Conservation (phyloP, 1,284 basidiomycete genomes). For the Boletus mariae region DNA sequence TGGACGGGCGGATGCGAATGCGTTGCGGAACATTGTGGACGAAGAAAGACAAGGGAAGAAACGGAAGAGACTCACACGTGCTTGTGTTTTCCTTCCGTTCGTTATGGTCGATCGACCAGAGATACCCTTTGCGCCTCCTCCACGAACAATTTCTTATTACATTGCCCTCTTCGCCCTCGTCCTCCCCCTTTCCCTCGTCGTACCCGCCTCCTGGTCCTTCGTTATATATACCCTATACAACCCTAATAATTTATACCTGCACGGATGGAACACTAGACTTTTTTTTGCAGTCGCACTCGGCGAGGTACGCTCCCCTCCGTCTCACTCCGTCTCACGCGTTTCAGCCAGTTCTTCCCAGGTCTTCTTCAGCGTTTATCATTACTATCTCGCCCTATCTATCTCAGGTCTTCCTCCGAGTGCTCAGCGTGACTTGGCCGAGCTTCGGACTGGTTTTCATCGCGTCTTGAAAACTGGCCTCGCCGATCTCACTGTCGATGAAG, state of each 20-base stretch:
- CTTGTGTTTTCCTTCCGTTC: background rate
- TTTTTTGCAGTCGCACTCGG: slow-evolving; percentile 49
- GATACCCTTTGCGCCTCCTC: slow-evolving; percentile 33
- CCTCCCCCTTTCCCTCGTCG: slow-evolving; percentile 65
- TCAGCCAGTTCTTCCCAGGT: slow-evolving; percentile 42
- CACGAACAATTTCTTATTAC: slow-evolving; percentile 53
- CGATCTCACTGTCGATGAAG: slow-evolving; percentile 53
- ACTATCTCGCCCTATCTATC: slow-evolving; percentile 51
- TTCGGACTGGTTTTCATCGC: slow-evolving; percentile 57
- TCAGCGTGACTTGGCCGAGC: slow-evolving; percentile 48
- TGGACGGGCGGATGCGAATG: slow-evolving; percentile 57
- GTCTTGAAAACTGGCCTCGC: slow-evolving; percentile 57
- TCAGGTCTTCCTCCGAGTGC: slow-evolving; percentile 48
- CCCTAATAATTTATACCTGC: slow-evolving; percentile 41
- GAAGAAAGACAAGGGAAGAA: slow-evolving; percentile 21
- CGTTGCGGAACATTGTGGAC: slow-evolving; percentile 61
- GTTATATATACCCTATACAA: slow-evolving; percentile 52
- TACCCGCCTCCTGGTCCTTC: slow-evolving; percentile 70
- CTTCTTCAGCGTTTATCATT: slow-evolving; percentile 75
- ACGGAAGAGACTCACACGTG: slow-evolving; percentile 22
- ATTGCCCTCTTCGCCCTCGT: slow-evolving; percentile 56
- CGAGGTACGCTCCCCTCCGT: slow-evolving; percentile 45
- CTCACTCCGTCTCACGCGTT: background rate
- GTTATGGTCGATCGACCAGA: slow-evolving; percentile 30
- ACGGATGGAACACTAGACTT: slow-evolving; percentile 36